A percentile compares a stretch with the other conserved stretches of the same genome.
Conservation (phyloP, 2,329 filamentous ascomycete genomes). For the Botrytis elliptica region DNA sequence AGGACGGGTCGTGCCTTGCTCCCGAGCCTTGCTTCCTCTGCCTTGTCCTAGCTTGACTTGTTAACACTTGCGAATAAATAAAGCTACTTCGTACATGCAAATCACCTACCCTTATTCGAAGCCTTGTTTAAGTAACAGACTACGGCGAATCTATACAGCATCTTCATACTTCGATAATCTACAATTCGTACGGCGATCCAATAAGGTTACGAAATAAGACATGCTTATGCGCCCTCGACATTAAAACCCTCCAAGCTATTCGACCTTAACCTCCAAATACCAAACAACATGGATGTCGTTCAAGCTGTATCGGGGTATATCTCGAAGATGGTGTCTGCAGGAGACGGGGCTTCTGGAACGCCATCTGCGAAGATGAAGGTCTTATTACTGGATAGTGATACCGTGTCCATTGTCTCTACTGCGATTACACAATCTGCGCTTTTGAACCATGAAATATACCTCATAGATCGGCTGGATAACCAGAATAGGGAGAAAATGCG, state of each 20-base stretch:
- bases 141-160: neutral
- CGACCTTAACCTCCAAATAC: neutral
- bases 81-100: neutral
- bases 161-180: neutral
- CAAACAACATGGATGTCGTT: slow-evolving; percentile 78
- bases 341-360: slow-evolving; percentile 65
- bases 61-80: neutral
- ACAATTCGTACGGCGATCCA: neutral
- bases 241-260: neutral
- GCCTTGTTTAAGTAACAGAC: neutral
- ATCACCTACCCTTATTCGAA: neutral
- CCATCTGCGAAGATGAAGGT: slow-evolving; percentile 97
- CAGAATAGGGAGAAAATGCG: slow-evolving; percentile 93
- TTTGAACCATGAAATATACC: slow-evolving; percentile 94
- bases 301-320: slow-evolving; percentile 93
- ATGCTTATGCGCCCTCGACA: slow-evolving; percentile 5
- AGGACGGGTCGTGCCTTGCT: neutral
- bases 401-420: slow-evolving; percentile 88
- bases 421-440: slow-evolving; percentile 94
- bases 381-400: slow-evolving; percentile 87
- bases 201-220: neutral
- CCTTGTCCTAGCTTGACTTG: neutral
- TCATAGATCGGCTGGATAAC: slow-evolving; percentile 95
- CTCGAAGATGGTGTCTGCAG: slow-evolving; percentile 88
- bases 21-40: slow-evolving; percentile 16